A percentile compares a stretch with the other conserved stretches of the same genome.
Evolutionary conservation across 371 early-diverging fungal genomes (phyloP).

Genomic region (Aphelidium insulamus): DNA sequence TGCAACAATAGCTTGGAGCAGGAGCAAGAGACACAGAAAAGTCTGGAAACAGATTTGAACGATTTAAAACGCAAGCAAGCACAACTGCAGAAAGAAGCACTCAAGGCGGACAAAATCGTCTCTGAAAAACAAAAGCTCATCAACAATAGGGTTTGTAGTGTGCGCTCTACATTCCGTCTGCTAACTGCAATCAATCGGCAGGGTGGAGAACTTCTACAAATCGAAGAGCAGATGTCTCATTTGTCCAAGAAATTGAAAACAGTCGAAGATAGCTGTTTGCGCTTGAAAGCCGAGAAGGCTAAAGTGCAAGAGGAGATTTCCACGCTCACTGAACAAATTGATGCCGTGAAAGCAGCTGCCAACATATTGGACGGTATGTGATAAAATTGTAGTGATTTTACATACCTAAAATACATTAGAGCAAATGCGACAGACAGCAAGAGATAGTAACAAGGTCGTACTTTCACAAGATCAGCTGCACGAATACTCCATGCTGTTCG

Average conservation of each 20-base stretch:
- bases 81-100: too few relatives aligned
- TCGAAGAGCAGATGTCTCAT: not conserved
- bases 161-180: not conserved
- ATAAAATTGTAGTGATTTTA: too few relatives aligned
- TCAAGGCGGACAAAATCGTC: too few relatives aligned
- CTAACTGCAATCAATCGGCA: not conserved
- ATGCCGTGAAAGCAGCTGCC: too few relatives aligned
- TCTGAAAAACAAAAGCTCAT: too few relatives aligned
- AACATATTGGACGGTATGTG: too few relatives aligned
- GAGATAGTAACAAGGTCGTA: constrained; percentile 3
- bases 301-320: constrained; percentile 44
- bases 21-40: constrained; percentile 1
- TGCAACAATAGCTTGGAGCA: not conserved
- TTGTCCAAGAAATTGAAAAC: constrained; percentile 8
- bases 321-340: too few relatives aligned
- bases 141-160: too few relatives aligned
- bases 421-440: not conserved
- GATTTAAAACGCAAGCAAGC: too few relatives aligned
- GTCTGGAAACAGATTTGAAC: too few relatives aligned
- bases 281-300: constrained; percentile 44
- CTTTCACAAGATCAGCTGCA: constrained; percentile 3
- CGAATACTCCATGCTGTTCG: constrained; percentile 6
- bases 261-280: constrained; percentile 27
- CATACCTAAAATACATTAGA: too few relatives aligned
- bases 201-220: not conserved